phyloP scores from a whole-genome alignment of 306 rosid genomes.

The Prunus campanulata region DNA sequence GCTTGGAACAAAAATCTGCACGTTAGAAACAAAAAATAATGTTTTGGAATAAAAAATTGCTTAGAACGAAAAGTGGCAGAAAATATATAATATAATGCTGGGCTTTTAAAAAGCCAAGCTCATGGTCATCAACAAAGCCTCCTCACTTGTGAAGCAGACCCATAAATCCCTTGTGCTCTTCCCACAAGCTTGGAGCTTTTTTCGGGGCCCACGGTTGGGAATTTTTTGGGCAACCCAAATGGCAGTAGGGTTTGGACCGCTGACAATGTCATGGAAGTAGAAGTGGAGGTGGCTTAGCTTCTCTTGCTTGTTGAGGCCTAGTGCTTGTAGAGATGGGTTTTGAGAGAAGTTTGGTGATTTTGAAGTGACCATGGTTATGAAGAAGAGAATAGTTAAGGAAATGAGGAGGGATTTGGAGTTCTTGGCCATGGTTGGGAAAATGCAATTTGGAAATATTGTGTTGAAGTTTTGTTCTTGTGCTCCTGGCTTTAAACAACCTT shows the following conservation, averaged over 20 bases:
- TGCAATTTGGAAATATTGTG: not conserved
- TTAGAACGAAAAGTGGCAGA: too few species aligned
- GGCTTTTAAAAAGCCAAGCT: slow-evolving; percentile 21
- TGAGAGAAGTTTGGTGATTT: not conserved
- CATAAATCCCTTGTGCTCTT: slow-evolving; percentile 54
- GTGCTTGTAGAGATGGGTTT: slow-evolving; percentile 11
- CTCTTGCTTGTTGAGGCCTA: slow-evolving; percentile 38
- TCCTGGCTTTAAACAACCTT: not conserved
- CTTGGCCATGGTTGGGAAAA: slow-evolving; percentile 4
- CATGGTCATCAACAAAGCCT: slow-evolving; percentile 36
- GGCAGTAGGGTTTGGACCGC: slow-evolving; percentile 42
- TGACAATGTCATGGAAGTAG: slow-evolving; percentile 56
- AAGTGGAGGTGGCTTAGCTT: slow-evolving; percentile 60
- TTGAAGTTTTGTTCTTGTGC: not conserved
- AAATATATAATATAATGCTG: too few species aligned
- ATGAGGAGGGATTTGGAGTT: slow-evolving; percentile 2
- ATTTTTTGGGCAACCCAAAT: slow-evolving; percentile 42
- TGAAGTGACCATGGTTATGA: slow-evolving; percentile 1
- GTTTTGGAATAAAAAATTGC: too few species aligned
- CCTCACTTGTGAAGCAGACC: slow-evolving; percentile 34
- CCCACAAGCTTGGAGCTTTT: slow-evolving; percentile 41
- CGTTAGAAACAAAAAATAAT: too few species aligned
- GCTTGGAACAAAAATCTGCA: too few species aligned
- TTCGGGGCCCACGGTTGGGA: slow-evolving; percentile 35
- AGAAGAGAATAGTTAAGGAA: not conserved